Conservation (phyloP, 2,329 filamentous ascomycete genomes). For the Lasiodiplodia hormozganensis region DNA sequence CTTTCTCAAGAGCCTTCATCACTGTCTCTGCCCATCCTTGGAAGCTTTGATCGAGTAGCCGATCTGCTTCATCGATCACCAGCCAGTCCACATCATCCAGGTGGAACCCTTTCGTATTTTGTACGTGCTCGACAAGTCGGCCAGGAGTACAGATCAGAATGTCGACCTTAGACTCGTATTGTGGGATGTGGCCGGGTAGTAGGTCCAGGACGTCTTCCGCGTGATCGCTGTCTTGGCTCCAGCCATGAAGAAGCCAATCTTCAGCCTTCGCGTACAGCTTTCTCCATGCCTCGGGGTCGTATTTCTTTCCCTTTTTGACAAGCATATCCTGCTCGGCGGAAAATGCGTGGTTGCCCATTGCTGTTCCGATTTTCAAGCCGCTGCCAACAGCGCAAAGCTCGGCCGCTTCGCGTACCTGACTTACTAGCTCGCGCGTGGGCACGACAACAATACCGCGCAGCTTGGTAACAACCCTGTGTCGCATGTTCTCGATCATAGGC, state of each 20-base stretch:
- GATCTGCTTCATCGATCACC: constrained; percentile 92
- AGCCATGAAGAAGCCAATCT: constrained; percentile 40
- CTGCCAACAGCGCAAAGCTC: constrained; percentile 72
- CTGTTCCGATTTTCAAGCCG: constrained; percentile 78
- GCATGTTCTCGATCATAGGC: constrained; percentile 80
- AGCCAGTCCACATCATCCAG: constrained; percentile 84
- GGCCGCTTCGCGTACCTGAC: constrained; percentile 80
- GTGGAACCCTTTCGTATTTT: constrained; percentile 80
- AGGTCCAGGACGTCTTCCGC: constrained; percentile 45
- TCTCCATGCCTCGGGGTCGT: constrained; percentile 69
- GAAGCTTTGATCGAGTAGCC: constrained; percentile 87
- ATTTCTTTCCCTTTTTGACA: constrained; percentile 64
- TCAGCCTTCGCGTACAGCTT: constrained; percentile 52
- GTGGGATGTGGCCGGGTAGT: constrained; percentile 68
- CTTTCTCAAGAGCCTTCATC: constrained; percentile 63
- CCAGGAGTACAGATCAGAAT: constrained; percentile 92
- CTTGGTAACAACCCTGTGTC: constrained; percentile 67
- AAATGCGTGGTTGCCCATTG: constrained; percentile 81
- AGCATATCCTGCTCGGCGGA: constrained; percentile 67
- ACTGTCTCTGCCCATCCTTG: constrained; percentile 86
- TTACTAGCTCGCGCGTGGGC: constrained; percentile 88
- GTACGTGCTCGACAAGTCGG: constrained; percentile 87
- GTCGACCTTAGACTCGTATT: constrained; percentile 76
- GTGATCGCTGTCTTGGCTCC: constrained; percentile 13
- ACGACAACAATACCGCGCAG: constrained; percentile 84